Conservation (phyloP, 1,284 basidiomycete genomes). For the Naganishia sp. region DNA sequence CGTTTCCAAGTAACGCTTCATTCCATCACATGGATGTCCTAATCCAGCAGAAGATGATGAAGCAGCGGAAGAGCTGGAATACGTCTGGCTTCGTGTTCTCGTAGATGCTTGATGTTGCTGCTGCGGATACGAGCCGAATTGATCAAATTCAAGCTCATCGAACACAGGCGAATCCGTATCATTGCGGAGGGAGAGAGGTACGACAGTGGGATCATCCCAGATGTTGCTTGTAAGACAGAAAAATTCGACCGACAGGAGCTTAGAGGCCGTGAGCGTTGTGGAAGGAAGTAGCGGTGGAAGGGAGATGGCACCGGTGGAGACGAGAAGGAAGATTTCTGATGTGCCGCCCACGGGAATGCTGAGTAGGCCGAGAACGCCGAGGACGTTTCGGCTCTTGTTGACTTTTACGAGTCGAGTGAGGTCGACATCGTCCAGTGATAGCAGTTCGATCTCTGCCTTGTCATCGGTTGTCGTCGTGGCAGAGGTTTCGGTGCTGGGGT, state of each 20-base stretch:
- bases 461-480: slow-evolving; percentile 35
- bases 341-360: slow-evolving; percentile 53
- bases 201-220: slow-evolving; percentile 52
- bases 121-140: slow-evolving; percentile 60
- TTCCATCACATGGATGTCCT: slow-evolving; percentile 82
- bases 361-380: slow-evolving; percentile 73
- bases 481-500: slow-evolving; percentile 27
- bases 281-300: slow-evolving; percentile 46
- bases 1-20: slow-evolving; percentile 87
- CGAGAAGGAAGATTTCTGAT: slow-evolving; percentile 52
- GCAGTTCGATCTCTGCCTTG: slow-evolving; percentile 71
- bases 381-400: slow-evolving; percentile 66
- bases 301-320: slow-evolving; percentile 43
- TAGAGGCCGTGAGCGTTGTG: slow-evolving; percentile 48
- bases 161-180: neutral
- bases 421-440: slow-evolving; percentile 71
- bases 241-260: slow-evolving; percentile 55
- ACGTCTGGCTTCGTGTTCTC: slow-evolving; percentile 30
- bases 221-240: slow-evolving; percentile 51
- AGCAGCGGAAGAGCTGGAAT: slow-evolving; percentile 1
- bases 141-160: slow-evolving; percentile 20
- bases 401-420: slow-evolving; percentile 62
- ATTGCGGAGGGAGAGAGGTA: slow-evolving; percentile 3
- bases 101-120: slow-evolving; percentile 59
- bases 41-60: slow-evolving; percentile 49